Percentiles rank a stretch among this genome's conserved stretches.
phyloP scores from a whole-genome alignment of 805 yeast genomes.

The Kodamaea hsintzibuensis region DNA sequence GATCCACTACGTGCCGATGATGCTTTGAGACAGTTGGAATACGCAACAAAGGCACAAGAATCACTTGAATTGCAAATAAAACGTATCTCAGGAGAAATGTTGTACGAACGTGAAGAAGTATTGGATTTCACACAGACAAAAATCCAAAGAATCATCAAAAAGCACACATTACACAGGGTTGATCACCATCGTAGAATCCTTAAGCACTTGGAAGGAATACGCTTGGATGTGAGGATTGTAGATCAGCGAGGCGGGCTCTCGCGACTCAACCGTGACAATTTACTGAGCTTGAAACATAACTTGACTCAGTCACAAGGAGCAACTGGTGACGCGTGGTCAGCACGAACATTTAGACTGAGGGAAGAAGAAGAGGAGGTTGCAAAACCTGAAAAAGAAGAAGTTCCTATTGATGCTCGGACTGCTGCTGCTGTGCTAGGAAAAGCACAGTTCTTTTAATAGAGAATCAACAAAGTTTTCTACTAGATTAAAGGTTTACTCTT shows the following conservation, averaged over 20 bases:
- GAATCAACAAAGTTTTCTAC: no score
- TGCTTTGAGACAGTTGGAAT: constrained; percentile 76
- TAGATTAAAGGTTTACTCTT: no score
- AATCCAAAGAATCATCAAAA: constrained; percentile 54
- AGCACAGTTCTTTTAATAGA: constrained; percentile 53
- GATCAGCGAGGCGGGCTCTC: constrained; percentile 81
- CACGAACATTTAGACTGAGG: constrained; percentile 40
- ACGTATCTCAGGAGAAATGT: constrained; percentile 82
- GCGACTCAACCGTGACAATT: constrained; percentile 73
- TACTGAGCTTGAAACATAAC: constrained; percentile 46
- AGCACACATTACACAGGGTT: constrained; percentile 66
- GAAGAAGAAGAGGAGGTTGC: constrained; percentile 28
- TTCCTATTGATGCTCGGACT: constrained; percentile 66
- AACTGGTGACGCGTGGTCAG: constrained; percentile 46
- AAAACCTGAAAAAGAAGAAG: constrained; percentile 19
- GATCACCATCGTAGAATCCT: constrained; percentile 85
- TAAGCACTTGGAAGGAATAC: constrained; percentile 66
- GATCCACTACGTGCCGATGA: constrained; percentile 91
- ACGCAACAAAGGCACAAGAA: constrained; percentile 74
- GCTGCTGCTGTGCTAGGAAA: constrained; percentile 84
- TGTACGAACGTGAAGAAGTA: constrained; percentile 67
- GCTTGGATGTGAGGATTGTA: constrained; percentile 70
- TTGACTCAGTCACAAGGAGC: constrained; percentile 44
- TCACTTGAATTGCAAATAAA: constrained; percentile 75
- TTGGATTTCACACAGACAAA: constrained; percentile 57